Conservation (phyloP, 208 protist species). For the Trypanosoma melophagium region DNA sequence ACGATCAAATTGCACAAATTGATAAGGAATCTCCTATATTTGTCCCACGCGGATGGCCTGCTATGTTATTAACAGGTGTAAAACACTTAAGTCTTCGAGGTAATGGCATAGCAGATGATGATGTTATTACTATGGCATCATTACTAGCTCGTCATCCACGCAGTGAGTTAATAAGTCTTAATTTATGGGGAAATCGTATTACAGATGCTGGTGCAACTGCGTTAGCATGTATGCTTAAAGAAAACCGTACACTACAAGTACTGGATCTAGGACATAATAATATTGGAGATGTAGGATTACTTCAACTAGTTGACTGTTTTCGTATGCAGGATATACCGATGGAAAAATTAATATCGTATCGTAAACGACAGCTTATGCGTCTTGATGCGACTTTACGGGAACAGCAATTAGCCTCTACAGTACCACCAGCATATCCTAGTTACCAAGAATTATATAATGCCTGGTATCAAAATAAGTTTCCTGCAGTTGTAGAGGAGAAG, state of each 20-base stretch:
- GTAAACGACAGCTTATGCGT: conserved; percentile 49
- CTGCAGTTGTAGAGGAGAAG: conserved; percentile 21
- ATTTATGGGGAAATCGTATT: conserved; percentile 88
- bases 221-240: conserved; percentile 57
- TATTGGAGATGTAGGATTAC: conserved; percentile 70
- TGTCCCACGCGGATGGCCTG: conserved; percentile 68
- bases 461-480: conserved; percentile 35
- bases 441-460: conserved; percentile 78
- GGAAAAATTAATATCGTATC: conserved; percentile 51
- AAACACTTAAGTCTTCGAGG: conserved; percentile 77
- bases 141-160: conserved; percentile 51
- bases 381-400: conserved; percentile 55
- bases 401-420: conserved; percentile 36
- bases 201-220: conserved; percentile 55
- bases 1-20: conserved; percentile 55
- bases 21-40: conserved; percentile 63
- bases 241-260: conserved; percentile 58
- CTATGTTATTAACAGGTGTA: conserved; percentile 74
- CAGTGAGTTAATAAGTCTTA: conserved; percentile 76
- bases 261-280: conserved; percentile 85
- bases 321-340: conserved; percentile 63
- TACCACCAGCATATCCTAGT: conserved; percentile 43
- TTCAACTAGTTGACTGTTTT: conserved; percentile 62
- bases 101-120: conserved; percentile 75
- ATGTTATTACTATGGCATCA: conserved; percentile 40